Evolutionary conservation across 2,329 filamentous ascomycete genomes (phyloP).

Genomic region (Pochonia chlamydosporia): DNA sequence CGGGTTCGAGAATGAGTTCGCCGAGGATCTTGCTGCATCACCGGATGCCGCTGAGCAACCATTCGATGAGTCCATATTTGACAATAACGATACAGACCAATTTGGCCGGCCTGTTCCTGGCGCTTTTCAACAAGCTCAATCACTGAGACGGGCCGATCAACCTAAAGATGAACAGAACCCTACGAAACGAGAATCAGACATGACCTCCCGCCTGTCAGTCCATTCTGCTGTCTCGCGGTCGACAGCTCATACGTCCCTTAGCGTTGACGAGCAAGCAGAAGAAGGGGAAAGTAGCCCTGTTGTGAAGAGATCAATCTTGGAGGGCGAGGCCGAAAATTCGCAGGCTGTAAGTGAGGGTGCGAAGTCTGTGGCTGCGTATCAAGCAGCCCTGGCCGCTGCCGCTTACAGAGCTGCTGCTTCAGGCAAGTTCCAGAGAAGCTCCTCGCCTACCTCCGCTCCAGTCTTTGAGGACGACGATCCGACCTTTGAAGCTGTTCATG

Average conservation of each 20-base stretch:
- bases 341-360: conserved; percentile 9
- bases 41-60: conserved; percentile 44
- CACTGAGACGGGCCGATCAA: conserved; percentile 32
- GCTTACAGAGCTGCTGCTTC: conserved; percentile 70
- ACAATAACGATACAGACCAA: conserved; percentile 58
- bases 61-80: conserved; percentile 71
- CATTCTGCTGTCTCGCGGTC: conserved; percentile 39
- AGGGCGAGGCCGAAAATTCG: neutral
- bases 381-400: conserved; percentile 77
- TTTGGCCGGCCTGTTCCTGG: conserved; percentile 56
- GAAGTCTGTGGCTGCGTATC: conserved; percentile 57
- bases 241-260: conserved; percentile 48
- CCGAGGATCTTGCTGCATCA: conserved; percentile 35
- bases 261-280: conserved; percentile 18
- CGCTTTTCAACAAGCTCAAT: conserved; percentile 49
- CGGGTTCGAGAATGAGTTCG: conserved; percentile 39
- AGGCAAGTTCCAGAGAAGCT: conserved; percentile 66
- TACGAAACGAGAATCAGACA: conserved; percentile 39
- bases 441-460: conserved; percentile 28
- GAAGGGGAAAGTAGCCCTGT: neutral
- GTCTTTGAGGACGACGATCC: conserved; percentile 4
- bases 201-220: conserved; percentile 38
- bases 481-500: conserved; percentile 5
- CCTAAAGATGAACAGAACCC: conserved; percentile 16
- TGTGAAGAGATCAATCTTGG: neutral